Evolutionary conservation across 1,284 basidiomycete genomes (phyloP).

Genomic region (Cryptococcus hybrid): DNA sequence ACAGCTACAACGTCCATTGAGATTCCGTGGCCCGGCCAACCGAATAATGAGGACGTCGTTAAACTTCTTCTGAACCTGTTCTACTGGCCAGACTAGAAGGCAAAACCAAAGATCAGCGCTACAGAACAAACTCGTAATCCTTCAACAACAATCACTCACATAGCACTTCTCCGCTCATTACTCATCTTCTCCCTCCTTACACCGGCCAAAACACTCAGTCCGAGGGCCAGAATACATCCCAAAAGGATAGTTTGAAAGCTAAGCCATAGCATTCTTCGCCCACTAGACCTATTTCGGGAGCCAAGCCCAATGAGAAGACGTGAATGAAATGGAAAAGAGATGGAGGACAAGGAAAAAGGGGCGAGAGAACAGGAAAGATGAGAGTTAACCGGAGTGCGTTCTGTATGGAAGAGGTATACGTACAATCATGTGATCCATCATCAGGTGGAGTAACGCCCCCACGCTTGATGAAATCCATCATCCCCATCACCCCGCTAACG

Average conservation of each 20-base stretch:
- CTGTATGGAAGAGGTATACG: not conserved
- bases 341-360: not conserved
- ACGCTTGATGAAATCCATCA: constrained; percentile 3
- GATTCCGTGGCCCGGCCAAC: no score
- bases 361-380: not conserved
- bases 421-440: constrained; percentile 21
- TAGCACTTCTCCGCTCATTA: constrained; percentile 10
- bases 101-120: no score
- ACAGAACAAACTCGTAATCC: no score
- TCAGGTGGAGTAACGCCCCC: constrained; percentile 11
- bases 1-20: no score
- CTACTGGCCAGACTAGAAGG: no score
- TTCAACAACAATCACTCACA: constrained; percentile 1
- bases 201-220: constrained; percentile 35
- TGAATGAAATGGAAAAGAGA: no score
- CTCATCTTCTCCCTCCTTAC: constrained; percentile 34
- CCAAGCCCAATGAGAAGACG: no score
- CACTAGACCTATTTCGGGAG: constrained; percentile 26
- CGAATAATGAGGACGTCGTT: no score
- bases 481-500: constrained; percentile 5
- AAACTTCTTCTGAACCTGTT: no score
- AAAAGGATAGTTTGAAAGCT: constrained; percentile 44
- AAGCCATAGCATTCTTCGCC: constrained; percentile 43
- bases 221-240: constrained; percentile 37
- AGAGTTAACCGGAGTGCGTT: no score